Base-by-base conservation (phyloP, 2,329 filamentous ascomycete genomes). In the Fusarium poae region DNA sequence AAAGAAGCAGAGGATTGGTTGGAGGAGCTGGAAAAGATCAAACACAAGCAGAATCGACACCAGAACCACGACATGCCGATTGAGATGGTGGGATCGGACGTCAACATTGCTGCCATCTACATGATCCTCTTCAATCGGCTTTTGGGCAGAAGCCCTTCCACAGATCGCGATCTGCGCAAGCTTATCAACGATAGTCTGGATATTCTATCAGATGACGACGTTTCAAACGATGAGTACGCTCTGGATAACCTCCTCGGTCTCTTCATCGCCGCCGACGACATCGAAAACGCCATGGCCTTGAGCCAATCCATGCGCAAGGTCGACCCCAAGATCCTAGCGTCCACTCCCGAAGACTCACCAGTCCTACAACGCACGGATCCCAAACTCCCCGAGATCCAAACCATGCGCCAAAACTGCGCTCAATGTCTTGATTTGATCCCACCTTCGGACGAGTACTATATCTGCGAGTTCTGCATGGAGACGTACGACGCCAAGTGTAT, bases 61-160 rank as follows among this genome's bases (percentile, higher is more conserved):
- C 78, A 79, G 50, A 79, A 79, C 53, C 72, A 75, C 5, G 76
- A 82, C 23, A 79, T 82, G 65, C 81, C 80, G 5, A 68, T 79
- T 21, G 75, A 77, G 57, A 80, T 82, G 70, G 76, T 79, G 2
- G 81, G 81, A 0, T 80, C 80, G 1, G 80, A 82, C 34, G 76
- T 81, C 62, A 82, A 82, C 51, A 77, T 78, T 3, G 81, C 81
- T 0, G 77, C 79, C 18, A 78, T 82, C 23, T 82, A 80, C 62
- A 75, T 81, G 13, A 76, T 79, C 2, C 72, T 80, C 16, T 76
- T 82, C 54, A 78, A 80, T 62, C 77, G 79, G 0, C 74, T 79
- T 4, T 65, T 75, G 0, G 75, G 76, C 5, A 65, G 75, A 25
- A 68, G 59, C 7, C 39, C 52, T 0, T 76, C 77, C 6, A 76